Evolutionary conservation across 441 rosid genomes (phyloP), one percentile per base, ranked within the genome.

Genomic region (Lepidium campestre): DNA sequence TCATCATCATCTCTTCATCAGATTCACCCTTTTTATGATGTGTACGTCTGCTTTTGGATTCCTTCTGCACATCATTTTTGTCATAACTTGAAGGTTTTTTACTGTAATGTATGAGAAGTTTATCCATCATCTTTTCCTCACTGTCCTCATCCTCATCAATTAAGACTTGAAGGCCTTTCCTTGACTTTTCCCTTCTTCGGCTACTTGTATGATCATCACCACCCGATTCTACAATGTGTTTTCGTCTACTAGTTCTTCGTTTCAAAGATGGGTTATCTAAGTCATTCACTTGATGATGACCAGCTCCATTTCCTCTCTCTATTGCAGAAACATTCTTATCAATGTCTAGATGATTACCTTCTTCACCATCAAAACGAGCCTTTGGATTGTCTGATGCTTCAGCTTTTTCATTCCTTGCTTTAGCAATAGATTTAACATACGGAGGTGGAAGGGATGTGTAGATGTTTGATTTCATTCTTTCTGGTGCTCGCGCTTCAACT

Each of bases 81-180:
- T 88, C 97, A 54, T 18, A 67, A 17, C 85, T 71, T 2, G 94
- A 67, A 2, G 97, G 84, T 57, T 90, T 91, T 65, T 65, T 85
- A 75, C 97, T 89, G 78, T 89, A 91, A 70, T 91, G 95, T 46
- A 93, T 79, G 71, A 93, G 77, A 66, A 93, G 88, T 67, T 79
- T 89, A 68, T 91, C 99, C 64, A 91, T 87, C 65, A 85, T 81
- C 80, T 75, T 86, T 68, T 93, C 99, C 81, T 91, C 97, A 50
- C 78, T 85, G 49, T 90, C 89, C 57, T 58, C 34, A 29, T 29
- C 80, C 46, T 86, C 94, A 27, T 82, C 92, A 34, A 85, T 72
- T 73, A 89, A 68, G 52, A 86, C 72, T 62, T 86, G 93, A 47
- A 85, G 80, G 54, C 95, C 96, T 57, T 62, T 74, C 57, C 79